Conservation (phyloP, 1,284 basidiomycete species). For the Peniophora sp. region DNA sequence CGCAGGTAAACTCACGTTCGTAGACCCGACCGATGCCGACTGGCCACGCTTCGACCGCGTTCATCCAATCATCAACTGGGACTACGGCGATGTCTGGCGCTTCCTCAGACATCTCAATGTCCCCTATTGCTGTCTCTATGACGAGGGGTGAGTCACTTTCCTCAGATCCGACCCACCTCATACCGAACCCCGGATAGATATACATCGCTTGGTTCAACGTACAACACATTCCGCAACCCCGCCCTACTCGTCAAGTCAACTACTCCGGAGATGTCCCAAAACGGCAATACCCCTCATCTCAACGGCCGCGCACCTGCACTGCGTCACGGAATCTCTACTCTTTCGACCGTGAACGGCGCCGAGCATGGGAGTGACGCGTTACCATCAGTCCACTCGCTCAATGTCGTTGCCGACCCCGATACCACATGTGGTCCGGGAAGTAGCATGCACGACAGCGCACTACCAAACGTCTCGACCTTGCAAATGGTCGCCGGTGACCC, state of each 20-base stretch:
- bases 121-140: constrained; percentile 86
- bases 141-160: constrained; percentile 64
- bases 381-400: not conserved
- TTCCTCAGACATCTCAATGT: constrained; percentile 75
- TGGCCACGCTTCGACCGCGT: constrained; percentile 91
- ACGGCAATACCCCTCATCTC: constrained; percentile 9
- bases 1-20: constrained; percentile 57
- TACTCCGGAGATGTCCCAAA: constrained; percentile 11
- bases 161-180: not conserved
- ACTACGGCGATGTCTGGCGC: constrained; percentile 83
- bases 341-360: too few species aligned
- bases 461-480: not conserved
- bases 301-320: too few species aligned
- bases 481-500: not conserved
- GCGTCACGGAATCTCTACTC: too few species aligned
- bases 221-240: constrained; percentile 92
- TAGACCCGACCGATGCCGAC: constrained; percentile 75
- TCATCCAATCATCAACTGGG: constrained; percentile 96
- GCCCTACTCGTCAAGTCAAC: constrained; percentile 44
- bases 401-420: not conserved
- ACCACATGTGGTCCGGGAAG: not conserved
- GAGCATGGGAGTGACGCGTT: not conserved
- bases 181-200: constrained; percentile 48
- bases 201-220: constrained; percentile 92
- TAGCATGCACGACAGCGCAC: not conserved